Conservation (phyloP, 768 basidiomycete genomes). For the Imleria badia region DNA sequence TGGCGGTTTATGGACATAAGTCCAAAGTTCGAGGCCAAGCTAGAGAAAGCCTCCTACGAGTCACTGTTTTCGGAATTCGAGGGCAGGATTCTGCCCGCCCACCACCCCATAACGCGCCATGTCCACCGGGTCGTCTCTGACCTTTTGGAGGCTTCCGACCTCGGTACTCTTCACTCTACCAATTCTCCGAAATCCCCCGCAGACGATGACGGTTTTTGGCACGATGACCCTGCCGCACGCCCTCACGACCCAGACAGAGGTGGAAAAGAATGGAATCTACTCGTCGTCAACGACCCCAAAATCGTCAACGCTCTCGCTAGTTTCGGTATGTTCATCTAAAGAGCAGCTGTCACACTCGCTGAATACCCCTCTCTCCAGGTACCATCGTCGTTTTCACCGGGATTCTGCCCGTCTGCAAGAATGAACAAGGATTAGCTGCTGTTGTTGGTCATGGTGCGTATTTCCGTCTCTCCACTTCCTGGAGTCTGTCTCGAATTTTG, state of each 20-base stretch:
- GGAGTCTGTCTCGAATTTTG: not conserved
- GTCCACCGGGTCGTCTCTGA: constrained; percentile 68
- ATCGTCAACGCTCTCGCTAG: constrained; percentile 77
- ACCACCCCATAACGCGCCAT: constrained; percentile 63
- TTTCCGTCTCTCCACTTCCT: not conserved
- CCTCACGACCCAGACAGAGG: constrained; percentile 13
- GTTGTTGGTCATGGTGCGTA: constrained; percentile 77
- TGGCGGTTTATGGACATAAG: constrained; percentile 86
- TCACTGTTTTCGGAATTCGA: constrained; percentile 54
- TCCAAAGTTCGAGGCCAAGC: constrained; percentile 53
- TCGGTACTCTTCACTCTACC: constrained; percentile 53
- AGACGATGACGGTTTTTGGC: constrained; percentile 23
- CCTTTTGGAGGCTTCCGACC: constrained; percentile 68
- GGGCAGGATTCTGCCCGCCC: constrained; percentile 56
- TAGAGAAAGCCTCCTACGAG: constrained; percentile 41
- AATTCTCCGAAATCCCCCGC: not conserved
- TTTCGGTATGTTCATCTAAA: constrained; percentile 47
- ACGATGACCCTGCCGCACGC: constrained; percentile 17
- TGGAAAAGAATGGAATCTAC: constrained; percentile 58
- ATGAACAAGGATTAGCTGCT: constrained; percentile 81
- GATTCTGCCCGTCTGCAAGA: constrained; percentile 71
- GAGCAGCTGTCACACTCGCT: not conserved
- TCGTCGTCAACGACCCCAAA: constrained; percentile 73
- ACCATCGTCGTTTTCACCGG: constrained; percentile 88
- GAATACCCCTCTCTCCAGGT: constrained; percentile 36